phyloP scores from a whole-genome alignment of 805 yeast species.

The Pichia manshurica region DNA sequence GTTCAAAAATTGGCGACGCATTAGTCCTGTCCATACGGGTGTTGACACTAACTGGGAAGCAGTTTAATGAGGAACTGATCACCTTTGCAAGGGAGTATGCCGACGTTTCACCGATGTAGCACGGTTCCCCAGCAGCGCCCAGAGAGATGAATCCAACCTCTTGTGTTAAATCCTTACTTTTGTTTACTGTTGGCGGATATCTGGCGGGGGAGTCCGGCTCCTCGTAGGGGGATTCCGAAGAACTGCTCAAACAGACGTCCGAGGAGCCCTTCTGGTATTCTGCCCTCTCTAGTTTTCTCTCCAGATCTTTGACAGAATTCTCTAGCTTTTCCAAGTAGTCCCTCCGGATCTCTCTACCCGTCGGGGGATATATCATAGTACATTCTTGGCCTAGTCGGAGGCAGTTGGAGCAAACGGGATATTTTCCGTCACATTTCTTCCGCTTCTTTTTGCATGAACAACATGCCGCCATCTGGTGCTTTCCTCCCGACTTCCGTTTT shows the following conservation, averaged over 20 bases:
- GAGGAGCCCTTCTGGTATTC: background rate
- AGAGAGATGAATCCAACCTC: slow-evolving; percentile 29
- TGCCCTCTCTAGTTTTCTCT: slow-evolving; percentile 1
- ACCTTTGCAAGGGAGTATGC: slow-evolving; percentile 31
- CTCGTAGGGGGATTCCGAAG: background rate
- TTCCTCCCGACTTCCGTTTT: slow-evolving; percentile 12
- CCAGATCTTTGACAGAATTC: slow-evolving; percentile 20
- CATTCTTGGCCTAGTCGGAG: slow-evolving; percentile 37
- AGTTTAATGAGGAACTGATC: slow-evolving; percentile 23
- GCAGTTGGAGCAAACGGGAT: slow-evolving; percentile 44
- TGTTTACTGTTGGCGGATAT: slow-evolving; percentile 7
- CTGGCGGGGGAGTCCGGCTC: background rate
- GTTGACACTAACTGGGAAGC: slow-evolving; percentile 9
- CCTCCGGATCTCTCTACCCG: slow-evolving; percentile 43
- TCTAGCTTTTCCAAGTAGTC: slow-evolving; percentile 42
- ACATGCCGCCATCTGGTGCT: slow-evolving; percentile 43
- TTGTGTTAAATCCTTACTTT: slow-evolving; percentile 20
- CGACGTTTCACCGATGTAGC: slow-evolving; percentile 29
- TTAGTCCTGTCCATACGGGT: background rate
- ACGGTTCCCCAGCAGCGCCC: slow-evolving; percentile 27
- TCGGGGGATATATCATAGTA: slow-evolving; percentile 42
- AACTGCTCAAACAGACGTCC: background rate
- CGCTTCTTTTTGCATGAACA: slow-evolving; percentile 44
- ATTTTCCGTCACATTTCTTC: slow-evolving; percentile 46
- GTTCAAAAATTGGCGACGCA: slow-evolving; percentile 4